Evolutionary conservation across 1,139 yeast species (phyloP).

Genomic region (Suhomyces panamericanus): DNA sequence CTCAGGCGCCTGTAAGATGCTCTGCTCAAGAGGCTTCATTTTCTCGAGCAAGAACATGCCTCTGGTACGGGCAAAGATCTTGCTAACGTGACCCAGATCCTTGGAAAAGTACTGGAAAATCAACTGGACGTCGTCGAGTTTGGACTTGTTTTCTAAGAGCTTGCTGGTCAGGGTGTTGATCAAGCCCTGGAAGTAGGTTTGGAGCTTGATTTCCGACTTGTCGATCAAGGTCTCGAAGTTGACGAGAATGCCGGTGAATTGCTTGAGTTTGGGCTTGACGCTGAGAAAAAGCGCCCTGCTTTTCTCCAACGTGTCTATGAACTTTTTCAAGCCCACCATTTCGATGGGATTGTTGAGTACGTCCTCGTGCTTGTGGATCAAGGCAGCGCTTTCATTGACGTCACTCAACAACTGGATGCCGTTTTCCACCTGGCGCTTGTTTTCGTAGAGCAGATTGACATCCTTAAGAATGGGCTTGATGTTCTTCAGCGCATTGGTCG

Average conservation of each 20-base stretch:
- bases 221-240: conserved; percentile 48
- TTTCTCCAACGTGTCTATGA: conserved; percentile 37
- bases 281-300: conserved; percentile 36
- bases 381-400: conserved; percentile 65
- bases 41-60: conserved; percentile 46
- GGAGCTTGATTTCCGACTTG: conserved; percentile 46
- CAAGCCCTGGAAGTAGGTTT: conserved; percentile 31
- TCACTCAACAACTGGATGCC: conserved; percentile 61
- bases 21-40: conserved; percentile 31
- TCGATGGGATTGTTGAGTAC: conserved; percentile 42
- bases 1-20: conserved; percentile 38
- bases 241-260: conserved; percentile 50
- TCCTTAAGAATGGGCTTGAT: conserved; percentile 71
- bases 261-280: conserved; percentile 41
- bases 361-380: conserved; percentile 54
- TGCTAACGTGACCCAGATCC: conserved; percentile 37
- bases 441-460: conserved; percentile 56
- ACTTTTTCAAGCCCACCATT: conserved; percentile 38
- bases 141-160: conserved; percentile 15
- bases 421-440: conserved; percentile 59
- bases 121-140: conserved; percentile 24
- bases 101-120: conserved; percentile 49
- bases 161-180: conserved; percentile 15
- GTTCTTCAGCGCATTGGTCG: conserved; percentile 61
- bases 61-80: conserved; percentile 48